Base-by-base conservation (phyloP, 2,329 filamentous ascomycete genomes). In the Peltaster fructicola region DNA sequence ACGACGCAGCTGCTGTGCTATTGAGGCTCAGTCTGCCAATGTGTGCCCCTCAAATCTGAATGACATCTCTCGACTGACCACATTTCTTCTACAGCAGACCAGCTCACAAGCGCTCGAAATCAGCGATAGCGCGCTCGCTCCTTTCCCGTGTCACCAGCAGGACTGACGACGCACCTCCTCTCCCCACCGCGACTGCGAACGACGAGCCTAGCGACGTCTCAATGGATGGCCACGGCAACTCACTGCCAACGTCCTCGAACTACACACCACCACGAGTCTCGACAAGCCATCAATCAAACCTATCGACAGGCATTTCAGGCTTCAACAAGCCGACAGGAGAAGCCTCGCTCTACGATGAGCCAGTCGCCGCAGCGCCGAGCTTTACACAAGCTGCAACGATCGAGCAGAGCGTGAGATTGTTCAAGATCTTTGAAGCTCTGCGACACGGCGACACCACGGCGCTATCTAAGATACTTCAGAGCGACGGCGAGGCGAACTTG, bases 371-470 rank as follows among this genome's bases (percentile, higher is more conserved):
- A 21, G 27, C 37, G 26, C 24, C 32, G 10, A 39, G 33, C 20
- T 37, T 38, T 7, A 39, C 44, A 1, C 52, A 54, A 33, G 47
- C 48, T 22, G 48, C 53, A 2, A 57, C 56, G 4, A 77, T 98
- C 30, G 84, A 98, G 47, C 82, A 92, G 51, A 93, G 85, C 0
- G 81, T 98, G 26, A 72, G 77, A 45, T 84, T 91, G 37, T 98
- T 98, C 52, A 73, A 84, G 37, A 70, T 93, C 22, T 92, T 95
- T 45, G 88, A 95, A 55, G 77, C 84, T 20, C 59, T 98, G 36
- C 70, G 85, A 36, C 88, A 69, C 48, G 88, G 88, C 26, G 85
- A 98, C 48, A 91, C 81, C 1, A 74, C 73, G 8, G 79, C 78
- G 17, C 93, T 98, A 40, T 80, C 79, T 15, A 85, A 75, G 47